Evolutionary conservation across 2,329 filamentous ascomycete genomes (phyloP).

Genomic region (Eutypa lata): DNA sequence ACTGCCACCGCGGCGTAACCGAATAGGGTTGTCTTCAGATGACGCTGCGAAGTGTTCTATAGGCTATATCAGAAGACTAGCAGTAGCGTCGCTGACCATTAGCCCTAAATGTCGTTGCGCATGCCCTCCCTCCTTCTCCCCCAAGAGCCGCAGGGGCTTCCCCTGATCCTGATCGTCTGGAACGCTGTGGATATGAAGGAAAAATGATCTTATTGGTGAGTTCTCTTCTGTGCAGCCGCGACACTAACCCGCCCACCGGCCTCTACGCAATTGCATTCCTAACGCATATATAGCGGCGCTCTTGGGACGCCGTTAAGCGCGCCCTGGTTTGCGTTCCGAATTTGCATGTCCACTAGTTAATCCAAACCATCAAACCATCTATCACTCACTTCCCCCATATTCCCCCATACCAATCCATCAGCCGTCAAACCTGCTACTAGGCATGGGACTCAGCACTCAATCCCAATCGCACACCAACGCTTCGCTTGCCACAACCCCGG

Average conservation of each 20-base stretch:
- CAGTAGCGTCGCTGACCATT: too few relatives aligned
- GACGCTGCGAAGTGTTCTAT: too few relatives aligned
- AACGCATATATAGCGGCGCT: not conserved
- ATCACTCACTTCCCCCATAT: not conserved
- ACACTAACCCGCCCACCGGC: not conserved
- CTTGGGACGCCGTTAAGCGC: not conserved
- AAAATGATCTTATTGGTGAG: not conserved
- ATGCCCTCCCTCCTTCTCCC: not conserved
- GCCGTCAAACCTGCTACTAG: conserved; percentile 1
- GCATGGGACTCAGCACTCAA: conserved; percentile 8
- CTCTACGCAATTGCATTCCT: not conserved
- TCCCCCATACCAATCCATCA: not conserved
- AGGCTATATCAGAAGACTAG: too few relatives aligned
- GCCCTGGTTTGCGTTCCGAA: not conserved
- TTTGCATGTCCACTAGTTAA: not conserved
- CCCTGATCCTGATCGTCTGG: not conserved
- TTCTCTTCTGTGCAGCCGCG: not conserved
- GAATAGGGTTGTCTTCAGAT: too few relatives aligned
- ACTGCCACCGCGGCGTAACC: too few relatives aligned
- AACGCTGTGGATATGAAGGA: not conserved
- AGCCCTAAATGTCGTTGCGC: too few relatives aligned
- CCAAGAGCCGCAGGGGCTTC: not conserved
- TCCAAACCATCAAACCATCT: not conserved
- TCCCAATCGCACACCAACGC: conserved; percentile 9
- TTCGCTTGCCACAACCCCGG: conserved; percentile 10